A percentile compares a stretch with the other conserved stretches of the same genome.
phyloP scores from a whole-genome alignment of 176 grass and related monocot genomes.

The Saccharum spontaneum region DNA sequence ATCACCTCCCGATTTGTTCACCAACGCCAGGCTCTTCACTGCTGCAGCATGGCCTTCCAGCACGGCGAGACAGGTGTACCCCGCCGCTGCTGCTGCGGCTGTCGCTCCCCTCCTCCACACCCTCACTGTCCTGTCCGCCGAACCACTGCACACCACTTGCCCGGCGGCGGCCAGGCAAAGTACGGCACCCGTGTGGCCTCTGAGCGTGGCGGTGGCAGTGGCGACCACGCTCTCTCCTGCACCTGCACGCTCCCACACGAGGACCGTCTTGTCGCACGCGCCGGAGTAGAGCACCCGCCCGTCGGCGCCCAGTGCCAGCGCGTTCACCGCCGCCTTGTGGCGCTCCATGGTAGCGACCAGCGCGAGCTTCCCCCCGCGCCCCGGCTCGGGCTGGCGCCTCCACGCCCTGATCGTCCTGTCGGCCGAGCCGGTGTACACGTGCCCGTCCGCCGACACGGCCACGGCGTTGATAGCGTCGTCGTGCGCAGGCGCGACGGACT shows the following conservation, averaged over 20 bases:
- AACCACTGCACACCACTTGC: conserved; percentile 63
- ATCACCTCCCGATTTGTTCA: not conserved
- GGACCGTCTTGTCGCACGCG: conserved; percentile 50
- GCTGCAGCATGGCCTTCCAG: conserved; percentile 69
- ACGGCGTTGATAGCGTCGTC: conserved; percentile 79
- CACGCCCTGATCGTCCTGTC: conserved; percentile 62
- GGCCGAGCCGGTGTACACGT: conserved; percentile 65
- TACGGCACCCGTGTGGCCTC: conserved; percentile 53
- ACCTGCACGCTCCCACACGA: conserved; percentile 55
- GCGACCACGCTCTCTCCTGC: conserved; percentile 16
- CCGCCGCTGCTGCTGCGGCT: not conserved
- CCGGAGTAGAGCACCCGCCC: conserved; percentile 71
- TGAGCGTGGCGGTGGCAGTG: conserved; percentile 29
- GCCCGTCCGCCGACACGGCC: conserved; percentile 46
- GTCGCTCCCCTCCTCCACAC: conserved; percentile 48
- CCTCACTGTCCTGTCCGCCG: conserved; percentile 69
- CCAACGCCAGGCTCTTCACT: conserved; percentile 59
- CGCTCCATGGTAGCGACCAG: conserved; percentile 43
- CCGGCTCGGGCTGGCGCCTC: conserved; percentile 11
- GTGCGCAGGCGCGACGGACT: conserved; percentile 59
- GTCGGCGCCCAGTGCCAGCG: conserved; percentile 54
- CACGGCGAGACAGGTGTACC: conserved; percentile 62
- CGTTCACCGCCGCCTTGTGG: conserved; percentile 62
- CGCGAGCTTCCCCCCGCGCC: conserved; percentile 19
- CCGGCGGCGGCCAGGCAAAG: conserved; percentile 54